Percentiles rank a stretch among this genome's conserved stretches.
These are phyloP conservation scores for Eucalyptus lansdowneana DNA, from an alignment of 345 rosid species.

Conservation along the genomic window DNA sequence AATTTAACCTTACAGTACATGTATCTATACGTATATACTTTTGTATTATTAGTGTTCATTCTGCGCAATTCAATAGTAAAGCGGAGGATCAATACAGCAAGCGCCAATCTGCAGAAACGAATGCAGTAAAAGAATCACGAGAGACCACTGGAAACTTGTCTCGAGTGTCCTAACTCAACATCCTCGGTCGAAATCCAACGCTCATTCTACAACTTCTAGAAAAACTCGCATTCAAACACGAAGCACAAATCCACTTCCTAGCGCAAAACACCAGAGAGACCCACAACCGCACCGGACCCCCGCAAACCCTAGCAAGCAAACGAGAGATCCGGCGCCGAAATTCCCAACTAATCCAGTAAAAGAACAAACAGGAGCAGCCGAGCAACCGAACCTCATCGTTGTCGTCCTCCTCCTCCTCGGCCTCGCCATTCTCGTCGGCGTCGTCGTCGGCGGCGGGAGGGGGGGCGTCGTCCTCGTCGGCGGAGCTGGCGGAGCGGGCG, in stretches of 20 bases:
- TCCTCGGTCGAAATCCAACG: neutral
- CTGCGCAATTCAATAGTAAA: neutral
- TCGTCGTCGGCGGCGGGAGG: slow-evolving; percentile 9
- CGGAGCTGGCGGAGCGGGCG: slow-evolving; percentile 20
- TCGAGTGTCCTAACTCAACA: neutral
- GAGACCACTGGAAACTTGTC: neutral
- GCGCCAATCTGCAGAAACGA: neutral
- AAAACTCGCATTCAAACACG: neutral
- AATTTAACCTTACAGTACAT: no score
- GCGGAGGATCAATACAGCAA: neutral
- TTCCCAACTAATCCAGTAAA: neutral
- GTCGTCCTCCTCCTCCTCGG: slow-evolving; percentile 18
- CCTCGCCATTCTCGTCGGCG: slow-evolving; percentile 7
- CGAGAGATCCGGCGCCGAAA: neutral
- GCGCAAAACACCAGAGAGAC: neutral
- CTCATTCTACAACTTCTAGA: neutral
- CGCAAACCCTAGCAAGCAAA: neutral
- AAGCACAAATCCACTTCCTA: neutral
- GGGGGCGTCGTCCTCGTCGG: neutral
- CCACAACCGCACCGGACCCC: neutral
- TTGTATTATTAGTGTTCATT: no score
- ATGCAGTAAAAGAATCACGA: neutral
- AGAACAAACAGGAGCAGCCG: no score
- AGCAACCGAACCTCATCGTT: neutral
- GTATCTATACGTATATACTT: no score